Percentiles rank a stretch among this genome's conserved stretches.
Conservation (phyloP, 306 rosid species). For the Dalbergia cochinchinensis region DNA sequence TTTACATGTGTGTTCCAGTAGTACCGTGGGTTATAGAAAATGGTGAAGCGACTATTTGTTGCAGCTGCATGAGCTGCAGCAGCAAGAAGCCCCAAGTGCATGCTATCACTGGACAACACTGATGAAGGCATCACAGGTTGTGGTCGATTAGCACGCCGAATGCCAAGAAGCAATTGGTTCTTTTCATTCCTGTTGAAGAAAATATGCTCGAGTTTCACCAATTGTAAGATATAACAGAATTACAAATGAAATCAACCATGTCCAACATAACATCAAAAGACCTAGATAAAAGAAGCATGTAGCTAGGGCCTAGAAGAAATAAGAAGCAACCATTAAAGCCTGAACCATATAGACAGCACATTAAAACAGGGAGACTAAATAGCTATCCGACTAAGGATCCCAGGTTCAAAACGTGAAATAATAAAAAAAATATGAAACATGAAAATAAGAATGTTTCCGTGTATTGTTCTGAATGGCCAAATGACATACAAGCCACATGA, state of each 20-base stretch:
- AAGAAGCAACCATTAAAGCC: conserved; percentile 26
- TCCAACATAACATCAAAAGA: not conserved
- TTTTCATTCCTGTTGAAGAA: conserved; percentile 82
- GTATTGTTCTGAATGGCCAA: conserved; percentile 26
- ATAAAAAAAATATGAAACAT: conserved; percentile 4
- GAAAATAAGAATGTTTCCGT: not conserved
- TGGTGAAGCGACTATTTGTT: conserved; percentile 94
- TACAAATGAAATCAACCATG: conserved; percentile 1
- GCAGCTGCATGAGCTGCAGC: conserved; percentile 99
- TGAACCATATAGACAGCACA: not conserved
- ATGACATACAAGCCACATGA: conserved; percentile 13
- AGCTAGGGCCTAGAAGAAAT: not conserved
- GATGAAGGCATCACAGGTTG: conserved; percentile 98
- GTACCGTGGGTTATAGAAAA: conserved; percentile 95
- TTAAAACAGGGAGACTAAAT: conserved; percentile 6
- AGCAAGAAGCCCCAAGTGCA: conserved; percentile 99
- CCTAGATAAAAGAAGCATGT: too few relatives aligned
- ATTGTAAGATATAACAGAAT: conserved; percentile 12
- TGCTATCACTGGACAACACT: conserved; percentile 96
- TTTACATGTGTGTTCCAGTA: conserved; percentile 17
- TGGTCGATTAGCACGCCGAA: conserved; percentile 86
- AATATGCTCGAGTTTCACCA: conserved; percentile 24
- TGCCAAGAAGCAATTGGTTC: conserved; percentile 91
- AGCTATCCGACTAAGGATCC: conserved; percentile 31
- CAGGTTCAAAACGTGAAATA: conserved; percentile 23